These are phyloP conservation scores for Sclerotinia minor DNA, from an alignment of 2,329 filamentous ascomycete species.

Conservation along the genomic window DNA sequence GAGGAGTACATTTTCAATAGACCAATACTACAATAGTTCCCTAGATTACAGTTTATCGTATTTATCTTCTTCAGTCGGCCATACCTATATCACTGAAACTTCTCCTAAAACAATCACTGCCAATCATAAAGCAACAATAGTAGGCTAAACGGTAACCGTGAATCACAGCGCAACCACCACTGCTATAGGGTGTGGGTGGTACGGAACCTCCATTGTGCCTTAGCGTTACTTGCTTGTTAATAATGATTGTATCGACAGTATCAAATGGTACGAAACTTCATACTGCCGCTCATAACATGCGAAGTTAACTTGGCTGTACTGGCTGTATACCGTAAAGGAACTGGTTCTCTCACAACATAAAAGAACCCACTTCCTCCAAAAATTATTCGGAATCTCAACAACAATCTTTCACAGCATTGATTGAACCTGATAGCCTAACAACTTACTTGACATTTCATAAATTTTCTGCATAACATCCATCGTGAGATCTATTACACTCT, in stretches of 20 bases:
- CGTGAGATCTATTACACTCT: neutral
- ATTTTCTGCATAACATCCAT: neutral
- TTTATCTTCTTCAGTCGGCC: no score
- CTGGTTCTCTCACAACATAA: neutral
- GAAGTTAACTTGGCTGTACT: neutral
- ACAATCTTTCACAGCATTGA: neutral
- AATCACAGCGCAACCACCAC: neutral
- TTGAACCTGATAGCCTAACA: neutral
- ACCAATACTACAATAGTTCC: no score
- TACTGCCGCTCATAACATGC: neutral
- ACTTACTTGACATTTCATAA: neutral
- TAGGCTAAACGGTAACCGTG: rapidly evolving
- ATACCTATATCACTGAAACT: no score
- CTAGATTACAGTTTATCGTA: no score
- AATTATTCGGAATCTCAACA: neutral
- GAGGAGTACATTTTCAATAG: no score
- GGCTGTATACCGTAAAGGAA: neutral
- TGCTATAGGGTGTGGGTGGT: neutral
- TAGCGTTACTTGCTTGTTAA: no score
- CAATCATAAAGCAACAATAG: no score
- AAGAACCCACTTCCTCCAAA: neutral
- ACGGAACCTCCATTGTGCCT: neutral
- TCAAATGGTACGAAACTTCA: neutral
- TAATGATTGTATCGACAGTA: neutral
- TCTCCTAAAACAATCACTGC: no score